Evolutionary conservation across 1,284 basidiomycete genomes (phyloP), one percentile per base, ranked within the genome.

Genomic region (Leccinum glutinopallens): DNA sequence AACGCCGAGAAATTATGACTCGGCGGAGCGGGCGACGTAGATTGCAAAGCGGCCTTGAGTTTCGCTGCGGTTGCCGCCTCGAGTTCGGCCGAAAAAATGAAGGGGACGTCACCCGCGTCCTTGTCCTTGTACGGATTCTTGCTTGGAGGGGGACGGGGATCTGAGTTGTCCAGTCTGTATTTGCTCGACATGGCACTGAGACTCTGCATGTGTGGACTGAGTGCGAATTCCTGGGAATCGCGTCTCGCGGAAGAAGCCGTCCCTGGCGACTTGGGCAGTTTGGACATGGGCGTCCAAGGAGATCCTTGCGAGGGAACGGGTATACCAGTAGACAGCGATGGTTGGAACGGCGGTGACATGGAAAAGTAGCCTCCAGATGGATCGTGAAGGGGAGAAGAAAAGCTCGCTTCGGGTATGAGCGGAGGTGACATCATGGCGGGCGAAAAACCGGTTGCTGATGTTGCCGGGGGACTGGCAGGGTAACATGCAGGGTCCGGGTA

Each of bases 1-100:
- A 68, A 71, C 46, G 58, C 53, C 32, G 73, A 49, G 12, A 69
- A 66, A 43, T 43, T 10, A 10, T 46, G 43, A 46, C 43, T 46
- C 13, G 25, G 51, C 22, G 51, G 51, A 25, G 51, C 32, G 1
- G 70, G 64, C 1, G 51, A 17, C 4, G 71, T 65, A 2, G 58
- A 70, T 49, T 75, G 73, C 19, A 74, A 32, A 1, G 58, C 73
- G 0, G 72, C 73, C 39, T 75, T 65, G 9, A 75, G 60, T 39
- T 66, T 74, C 22, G 73, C 73, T 4, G 73, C 71, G 73, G 22
- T 22, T 1, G 61, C 75, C 7, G 74, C 73, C 63, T 75, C 73
- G 4, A 76, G 67, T 22, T 74, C 74, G 1, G 74, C 62, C 1
- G 75, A 76, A 35, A 76, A 75, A 8, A 74, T 73, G n/a, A 74